Evolutionary conservation across 2,329 filamentous ascomycete genomes (phyloP), one percentile per base, ranked within the genome.

Genomic region (Neofusicoccum sp.): DNA sequence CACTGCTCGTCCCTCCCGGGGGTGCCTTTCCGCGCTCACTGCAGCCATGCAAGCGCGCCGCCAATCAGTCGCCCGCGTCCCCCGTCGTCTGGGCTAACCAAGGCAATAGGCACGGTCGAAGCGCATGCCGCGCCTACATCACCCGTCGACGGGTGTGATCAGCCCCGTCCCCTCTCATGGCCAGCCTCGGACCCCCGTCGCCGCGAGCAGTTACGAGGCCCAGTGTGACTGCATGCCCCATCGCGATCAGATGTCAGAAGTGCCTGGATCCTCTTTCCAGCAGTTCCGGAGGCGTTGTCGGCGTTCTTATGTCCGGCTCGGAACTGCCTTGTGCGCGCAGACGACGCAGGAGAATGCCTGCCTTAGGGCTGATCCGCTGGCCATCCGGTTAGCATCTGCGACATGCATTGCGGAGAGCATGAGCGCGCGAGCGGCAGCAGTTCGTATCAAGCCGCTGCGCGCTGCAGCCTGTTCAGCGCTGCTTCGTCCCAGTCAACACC

Each of bases 121-220:
- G 51, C 51, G 51, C 51, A 31, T 56, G 51, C 51, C 51, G 51
- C 51, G 36, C 51, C 51, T 56, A 56, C 51, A 56, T 43, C 36
- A 56, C 36, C 51, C 51, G 12, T 53, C 48, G 9, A 38, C 48
- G 30, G 49, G 36, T 41, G 34, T 54, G 49, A 54, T 54, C 49
- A 40, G 24, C 49, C 38, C 14, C 33, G n/a, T 54, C 49, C 49
- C 49, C 49, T 49, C 47, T 30, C 49, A 30, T 11, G 3, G 34
- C 48, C 49, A 41, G 34, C 24, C 8, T 30, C n/a, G n/a, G 49
- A 12, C 26, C 34, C 4, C 11, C 14, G 47, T n/a, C 8, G 47
- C 20, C 8, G 47, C 26, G 49, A 6, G 24, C 12, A 20, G 14
- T 12, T 31, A 26, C 12, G 36, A 54, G 14, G 24, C 31, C 24